phyloP scores from a whole-genome alignment of 1,284 basidiomycete genomes.

The Leccinum griseonigrum region DNA sequence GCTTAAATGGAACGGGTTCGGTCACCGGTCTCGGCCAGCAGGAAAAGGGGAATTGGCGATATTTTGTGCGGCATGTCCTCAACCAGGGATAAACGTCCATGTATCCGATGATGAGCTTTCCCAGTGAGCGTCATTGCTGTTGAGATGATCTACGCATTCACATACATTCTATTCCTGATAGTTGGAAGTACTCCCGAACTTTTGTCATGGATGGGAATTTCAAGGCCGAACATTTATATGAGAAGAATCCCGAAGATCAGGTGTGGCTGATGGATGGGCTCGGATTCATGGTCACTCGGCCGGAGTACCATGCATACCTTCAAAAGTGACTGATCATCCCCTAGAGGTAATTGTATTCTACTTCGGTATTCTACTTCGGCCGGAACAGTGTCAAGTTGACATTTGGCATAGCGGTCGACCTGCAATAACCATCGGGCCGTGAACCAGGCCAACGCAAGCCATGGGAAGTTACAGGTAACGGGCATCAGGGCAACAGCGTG shows the following conservation, averaged over 20 bases:
- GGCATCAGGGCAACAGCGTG: constrained; percentile 19
- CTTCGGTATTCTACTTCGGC: too few relatives aligned
- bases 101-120: background rate
- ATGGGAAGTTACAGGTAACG: constrained; percentile 5
- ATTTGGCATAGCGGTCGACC: background rate
- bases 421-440: constrained; percentile 12
- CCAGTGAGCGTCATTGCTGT: background rate
- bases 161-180: background rate
- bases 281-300: constrained; percentile 2
- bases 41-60: constrained; percentile 6
- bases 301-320: background rate
- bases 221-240: background rate
- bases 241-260: background rate
- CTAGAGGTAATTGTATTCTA: background rate
- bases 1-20: constrained; percentile 4
- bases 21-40: background rate
- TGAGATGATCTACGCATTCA: background rate
- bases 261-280: constrained; percentile 12
- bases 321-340: background rate
- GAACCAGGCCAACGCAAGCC: background rate
- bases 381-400: background rate
- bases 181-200: constrained; percentile 1
- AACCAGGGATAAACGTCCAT: constrained; percentile 3
- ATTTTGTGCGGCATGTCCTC: constrained; percentile 16
- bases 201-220: constrained; percentile 17